Conservation (phyloP, 1,284 basidiomycete species). For the Ceratobasidium sp. region DNA sequence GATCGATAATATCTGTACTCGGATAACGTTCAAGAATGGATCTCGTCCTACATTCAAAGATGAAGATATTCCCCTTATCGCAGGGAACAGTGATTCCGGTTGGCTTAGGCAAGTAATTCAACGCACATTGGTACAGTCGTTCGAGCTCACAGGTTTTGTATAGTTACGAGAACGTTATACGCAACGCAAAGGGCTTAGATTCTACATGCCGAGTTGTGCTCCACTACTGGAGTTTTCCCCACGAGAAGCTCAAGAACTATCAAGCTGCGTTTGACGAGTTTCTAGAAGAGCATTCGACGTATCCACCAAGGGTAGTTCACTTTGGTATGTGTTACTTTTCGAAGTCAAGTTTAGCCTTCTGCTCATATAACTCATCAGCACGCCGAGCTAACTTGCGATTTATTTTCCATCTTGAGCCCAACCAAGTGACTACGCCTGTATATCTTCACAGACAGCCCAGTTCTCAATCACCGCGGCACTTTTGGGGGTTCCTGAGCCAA, state of each 20-base stretch:
- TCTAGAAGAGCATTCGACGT: not conserved
- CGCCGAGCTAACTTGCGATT: constrained; percentile 7
- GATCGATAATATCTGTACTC: constrained; percentile 15
- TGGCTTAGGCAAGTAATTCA: constrained; percentile 7
- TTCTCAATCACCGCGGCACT: not conserved
- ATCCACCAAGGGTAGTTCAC: constrained; percentile 21
- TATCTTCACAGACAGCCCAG: constrained; percentile 13
- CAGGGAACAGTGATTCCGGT: not conserved
- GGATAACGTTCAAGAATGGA: not conserved
- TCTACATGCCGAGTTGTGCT: not conserved
- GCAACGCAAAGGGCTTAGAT: not conserved
- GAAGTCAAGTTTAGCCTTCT: not conserved
- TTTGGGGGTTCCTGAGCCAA: constrained; percentile 29
- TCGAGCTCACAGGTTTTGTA: not conserved
- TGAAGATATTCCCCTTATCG: constrained; percentile 1
- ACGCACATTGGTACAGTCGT: not conserved
- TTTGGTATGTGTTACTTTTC: not conserved
- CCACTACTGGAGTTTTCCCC: constrained; percentile 4
- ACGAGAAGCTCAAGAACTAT: not conserved
- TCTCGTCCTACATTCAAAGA: constrained; percentile 16
- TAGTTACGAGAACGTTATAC: constrained; percentile 27
- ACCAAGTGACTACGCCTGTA: constrained; percentile 8
- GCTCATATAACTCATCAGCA: not conserved
- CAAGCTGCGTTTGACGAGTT: constrained; percentile 11
- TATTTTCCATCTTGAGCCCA: not conserved